These are phyloP conservation scores for Saksenaea vasiformis DNA, from an alignment of 371 early-diverging fungal species.

Conservation along the genomic window DNA sequence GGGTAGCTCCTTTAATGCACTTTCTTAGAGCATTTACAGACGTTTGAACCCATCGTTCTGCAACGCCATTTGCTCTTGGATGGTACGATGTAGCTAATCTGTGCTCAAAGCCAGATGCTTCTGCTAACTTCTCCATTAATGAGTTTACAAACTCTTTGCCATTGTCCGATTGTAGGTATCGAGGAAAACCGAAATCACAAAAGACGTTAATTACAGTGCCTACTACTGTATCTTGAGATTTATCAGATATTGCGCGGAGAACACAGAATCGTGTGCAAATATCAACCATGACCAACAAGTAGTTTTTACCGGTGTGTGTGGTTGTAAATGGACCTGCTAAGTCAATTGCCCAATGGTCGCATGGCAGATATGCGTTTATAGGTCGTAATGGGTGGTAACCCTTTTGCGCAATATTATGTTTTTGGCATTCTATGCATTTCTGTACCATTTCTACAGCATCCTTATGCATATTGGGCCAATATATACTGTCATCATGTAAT, in stretches of 20 bases:
- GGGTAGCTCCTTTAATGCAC: neutral
- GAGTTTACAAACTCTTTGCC: conserved; percentile 24
- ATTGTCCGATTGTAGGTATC: conserved; percentile 23
- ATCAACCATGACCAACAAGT: conserved; percentile 24
- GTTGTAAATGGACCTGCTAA: conserved; percentile 24
- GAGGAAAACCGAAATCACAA: conserved; percentile 23
- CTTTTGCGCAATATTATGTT: conserved; percentile 8
- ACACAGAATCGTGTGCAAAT: conserved; percentile 21
- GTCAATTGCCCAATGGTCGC: conserved; percentile 28
- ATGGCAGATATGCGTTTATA: conserved; percentile 16
- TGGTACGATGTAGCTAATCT: conserved; percentile 21
- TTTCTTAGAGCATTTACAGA: conserved; percentile 12
- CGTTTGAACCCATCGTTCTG: conserved; percentile 23
- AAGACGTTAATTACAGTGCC: conserved; percentile 13
- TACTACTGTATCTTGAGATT: conserved; percentile 16
- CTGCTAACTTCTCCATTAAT: conserved; percentile 4
- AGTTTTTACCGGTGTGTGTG: conserved; percentile 11
- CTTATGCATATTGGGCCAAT: conserved; percentile 23
- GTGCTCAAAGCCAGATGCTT: conserved; percentile 19
- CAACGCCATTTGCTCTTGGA: too few species aligned
- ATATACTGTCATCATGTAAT: conserved; percentile 6
- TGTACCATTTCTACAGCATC: conserved; percentile 16
- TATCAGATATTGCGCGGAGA: conserved; percentile 20
- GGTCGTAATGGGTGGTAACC: conserved; percentile 23
- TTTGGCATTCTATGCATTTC: conserved; percentile 18